Base-by-base conservation (phyloP, 106 monocot species). In the Dendrobium nobile region DNA sequence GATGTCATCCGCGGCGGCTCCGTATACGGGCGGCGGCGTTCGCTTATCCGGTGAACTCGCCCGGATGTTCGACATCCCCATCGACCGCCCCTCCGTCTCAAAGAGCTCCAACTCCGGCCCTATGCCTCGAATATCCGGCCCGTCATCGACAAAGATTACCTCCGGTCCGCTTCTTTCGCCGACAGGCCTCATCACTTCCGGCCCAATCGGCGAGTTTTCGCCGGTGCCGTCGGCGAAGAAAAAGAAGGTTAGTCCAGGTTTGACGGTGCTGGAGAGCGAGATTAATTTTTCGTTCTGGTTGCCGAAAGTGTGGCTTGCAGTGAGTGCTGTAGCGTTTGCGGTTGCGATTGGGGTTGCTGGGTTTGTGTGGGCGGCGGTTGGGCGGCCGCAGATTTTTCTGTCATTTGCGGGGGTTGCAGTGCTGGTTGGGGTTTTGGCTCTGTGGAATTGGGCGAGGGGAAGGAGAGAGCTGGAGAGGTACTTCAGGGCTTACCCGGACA, bases 1-100 rank as follows among this genome's bases (percentile, higher is more conserved):
- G 28, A 28, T 61, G 67, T 45, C 72, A 16, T 79, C 78, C 37
- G 31, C 18, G 45, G 47, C 82, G 33, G 79, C 78, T 47, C 85
- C 88, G 61, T 88, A 88, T 85, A 88, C 85, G 18, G 88, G 88
- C 67, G 88, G 88, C 9, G 88, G 83, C 77, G 77, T 77, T 6
- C 48, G 77, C 37, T 47, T 64, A 27, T 88, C 88, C 31, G 85
- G 88, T 18, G 88, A 88, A 26, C 75, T 88, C 20, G 88, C 79
- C 0, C 82, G 82, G 59, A 88, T 88, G 88, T 85, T 88, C 79
- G 84, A 82, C 78, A 79, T 83, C 47, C 79, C 73, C 47, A 16
- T 59, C 41, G 55, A 20, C 13, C 64, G 19, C 10, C 40, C 40
- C 75, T 17, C 73, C 65, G 47, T 54, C 64, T 5, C 64, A 5